Conservation (phyloP, 1,139 yeast species). For the Yamadazyma blattariae region DNA sequence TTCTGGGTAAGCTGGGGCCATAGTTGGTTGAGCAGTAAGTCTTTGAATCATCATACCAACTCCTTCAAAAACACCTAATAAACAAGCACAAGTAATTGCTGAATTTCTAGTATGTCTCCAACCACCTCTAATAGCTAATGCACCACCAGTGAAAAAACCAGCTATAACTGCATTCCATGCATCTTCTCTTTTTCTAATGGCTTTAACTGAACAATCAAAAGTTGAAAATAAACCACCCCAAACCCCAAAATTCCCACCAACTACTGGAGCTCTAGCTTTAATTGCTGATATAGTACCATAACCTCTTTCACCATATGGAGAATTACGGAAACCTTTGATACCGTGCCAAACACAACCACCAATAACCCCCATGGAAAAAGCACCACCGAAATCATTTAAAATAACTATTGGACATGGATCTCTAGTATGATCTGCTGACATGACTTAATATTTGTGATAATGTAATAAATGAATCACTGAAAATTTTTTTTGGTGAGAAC, state of each 20-base stretch:
- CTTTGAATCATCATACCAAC: conserved; percentile 96
- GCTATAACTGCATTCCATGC: conserved; percentile 98
- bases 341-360: conserved; percentile 99
- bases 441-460: conserved; percentile 22
- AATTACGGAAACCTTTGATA: conserved; percentile 96
- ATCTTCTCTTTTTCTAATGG: conserved; percentile 94
- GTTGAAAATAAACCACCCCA: conserved; percentile 99
- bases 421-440: conserved; percentile 97
- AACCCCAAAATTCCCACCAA: conserved; percentile 98
- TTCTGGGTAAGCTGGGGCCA: conserved; percentile 74
- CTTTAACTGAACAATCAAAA: conserved; percentile 93
- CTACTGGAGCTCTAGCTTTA: conserved; percentile 95
- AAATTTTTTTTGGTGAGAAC: neutral
- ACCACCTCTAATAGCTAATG: conserved; percentile 97
- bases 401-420: conserved; percentile 99
- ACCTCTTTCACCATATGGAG: conserved; percentile 94
- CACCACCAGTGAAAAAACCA: conserved; percentile 98
- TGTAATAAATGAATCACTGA: neutral
- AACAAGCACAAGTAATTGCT: conserved; percentile 96
- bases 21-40: conserved; percentile 84
- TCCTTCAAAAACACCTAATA: conserved; percentile 96
- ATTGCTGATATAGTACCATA: conserved; percentile 87
- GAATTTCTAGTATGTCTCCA: conserved; percentile 96
- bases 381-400: conserved; percentile 96
- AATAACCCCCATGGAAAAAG: conserved; percentile 96